Evolutionary conservation across 2,329 filamentous ascomycete genomes (phyloP).

Genomic region (Ophiostoma novo-ulmi): DNA sequence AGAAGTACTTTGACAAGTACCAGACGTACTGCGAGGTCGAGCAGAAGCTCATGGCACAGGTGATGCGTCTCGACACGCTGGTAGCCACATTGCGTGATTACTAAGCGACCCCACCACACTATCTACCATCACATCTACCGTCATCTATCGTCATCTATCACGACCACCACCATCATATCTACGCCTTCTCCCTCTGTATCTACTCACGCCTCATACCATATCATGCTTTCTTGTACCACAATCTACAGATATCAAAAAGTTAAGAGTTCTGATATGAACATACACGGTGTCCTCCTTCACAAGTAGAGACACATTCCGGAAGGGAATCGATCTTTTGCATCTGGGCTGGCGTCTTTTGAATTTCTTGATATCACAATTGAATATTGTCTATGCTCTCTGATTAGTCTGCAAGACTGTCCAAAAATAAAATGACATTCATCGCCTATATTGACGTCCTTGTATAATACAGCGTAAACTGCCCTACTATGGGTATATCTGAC

Average conservation of each 20-base stretch:
- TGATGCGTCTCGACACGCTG: conserved; percentile 76
- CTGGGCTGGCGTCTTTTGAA: conserved; percentile 13
- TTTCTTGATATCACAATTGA: neutral
- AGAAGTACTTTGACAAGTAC: conserved; percentile 64
- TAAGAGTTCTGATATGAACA: conserved; percentile 2
- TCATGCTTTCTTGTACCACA: neutral
- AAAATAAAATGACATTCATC: too few species aligned
- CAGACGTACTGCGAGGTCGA: conserved; percentile 57
- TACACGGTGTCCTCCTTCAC: neutral
- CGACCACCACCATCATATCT: neutral
- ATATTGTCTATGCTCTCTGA: neutral
- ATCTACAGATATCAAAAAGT: neutral
- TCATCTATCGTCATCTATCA: neutral
- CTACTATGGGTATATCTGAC: neutral
- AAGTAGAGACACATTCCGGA: neutral
- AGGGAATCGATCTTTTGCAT: conserved; percentile 8
- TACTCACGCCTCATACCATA: neutral
- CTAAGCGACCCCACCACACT: conserved; percentile 34
- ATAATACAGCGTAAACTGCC: neutral
- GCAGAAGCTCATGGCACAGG: conserved; percentile 70
- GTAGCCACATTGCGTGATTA: conserved; percentile 79
- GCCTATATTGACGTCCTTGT: neutral
- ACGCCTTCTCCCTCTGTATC: neutral
- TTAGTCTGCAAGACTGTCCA: too few species aligned
- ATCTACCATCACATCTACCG: neutral